Percentiles rank a stretch among this genome's conserved stretches.
Conservation (phyloP, 768 basidiomycete genomes). For the Pleurotus platypus region DNA sequence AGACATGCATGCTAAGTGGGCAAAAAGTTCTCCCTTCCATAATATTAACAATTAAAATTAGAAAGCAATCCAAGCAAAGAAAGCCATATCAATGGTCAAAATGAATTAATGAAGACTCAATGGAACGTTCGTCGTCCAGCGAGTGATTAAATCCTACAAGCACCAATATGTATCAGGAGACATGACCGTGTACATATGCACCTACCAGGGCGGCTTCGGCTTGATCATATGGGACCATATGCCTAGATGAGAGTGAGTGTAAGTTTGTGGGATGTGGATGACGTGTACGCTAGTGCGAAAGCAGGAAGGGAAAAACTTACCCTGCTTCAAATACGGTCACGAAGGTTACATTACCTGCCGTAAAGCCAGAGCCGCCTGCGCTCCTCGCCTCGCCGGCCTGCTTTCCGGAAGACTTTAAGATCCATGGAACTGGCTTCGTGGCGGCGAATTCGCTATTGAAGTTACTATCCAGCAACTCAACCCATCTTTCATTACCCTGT, state of each 20-base stretch:
- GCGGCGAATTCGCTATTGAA: constrained; percentile 60
- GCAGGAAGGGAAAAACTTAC: constrained; percentile 34
- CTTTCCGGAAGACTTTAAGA: constrained; percentile 46
- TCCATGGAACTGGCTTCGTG: constrained; percentile 52
- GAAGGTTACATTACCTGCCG: constrained; percentile 84
- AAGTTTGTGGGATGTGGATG: background rate
- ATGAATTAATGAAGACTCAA: constrained; percentile 22
- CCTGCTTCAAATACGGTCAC: constrained; percentile 79
- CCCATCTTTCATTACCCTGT: constrained; percentile 78
- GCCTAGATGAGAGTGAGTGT: constrained; percentile 36
- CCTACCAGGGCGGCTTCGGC: constrained; percentile 80
- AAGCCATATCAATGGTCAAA: too few species aligned
- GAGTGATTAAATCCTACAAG: constrained; percentile 52
- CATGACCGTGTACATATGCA: constrained; percentile 1
- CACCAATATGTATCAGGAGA: constrained; percentile 1
- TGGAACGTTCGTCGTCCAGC: constrained; percentile 56
- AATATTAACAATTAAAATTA: too few species aligned
- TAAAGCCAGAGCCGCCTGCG: constrained; percentile 59
- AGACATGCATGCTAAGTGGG: too few species aligned
- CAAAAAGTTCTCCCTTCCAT: too few species aligned
- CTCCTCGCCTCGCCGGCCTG: constrained; percentile 66
- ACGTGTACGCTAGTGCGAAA: background rate
- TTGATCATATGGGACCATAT: constrained; percentile 91
- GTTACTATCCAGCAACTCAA: constrained; percentile 55
- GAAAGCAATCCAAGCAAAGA: too few species aligned